A percentile compares a stretch with the other conserved stretches of the same genome.
These are phyloP conservation scores for Pseudogymnoascus sp. DNA, from an alignment of 2,329 filamentous ascomycete species.

Conservation along the genomic window DNA sequence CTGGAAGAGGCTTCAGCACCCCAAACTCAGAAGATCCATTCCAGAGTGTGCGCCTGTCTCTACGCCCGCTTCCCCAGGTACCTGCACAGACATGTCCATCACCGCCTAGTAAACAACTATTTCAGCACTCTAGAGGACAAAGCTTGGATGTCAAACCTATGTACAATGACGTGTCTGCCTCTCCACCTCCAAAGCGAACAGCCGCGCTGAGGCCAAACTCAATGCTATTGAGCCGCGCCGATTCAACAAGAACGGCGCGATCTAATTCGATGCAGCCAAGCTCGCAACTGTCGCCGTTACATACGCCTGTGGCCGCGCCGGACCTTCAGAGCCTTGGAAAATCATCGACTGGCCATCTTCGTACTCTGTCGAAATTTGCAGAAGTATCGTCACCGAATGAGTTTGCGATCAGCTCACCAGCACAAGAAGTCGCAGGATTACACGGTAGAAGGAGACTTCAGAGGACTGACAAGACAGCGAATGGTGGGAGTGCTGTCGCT, in stretches of 20 bases:
- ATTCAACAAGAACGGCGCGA: slow-evolving; percentile 35
- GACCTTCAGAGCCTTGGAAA: slow-evolving; percentile 77
- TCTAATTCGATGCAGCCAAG: slow-evolving; percentile 32
- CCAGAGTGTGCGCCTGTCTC: slow-evolving; percentile 63
- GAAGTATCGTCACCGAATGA: slow-evolving; percentile 68
- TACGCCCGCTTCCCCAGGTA: slow-evolving; percentile 64
- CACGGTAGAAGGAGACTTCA: slow-evolving; percentile 78
- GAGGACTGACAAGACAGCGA: slow-evolving; percentile 47
- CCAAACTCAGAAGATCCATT: slow-evolving; percentile 56
- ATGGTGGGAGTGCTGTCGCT: slow-evolving; percentile 32
- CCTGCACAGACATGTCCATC: slow-evolving; percentile 37
- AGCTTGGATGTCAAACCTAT: slow-evolving; percentile 13
- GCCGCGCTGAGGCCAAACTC: slow-evolving; percentile 43
- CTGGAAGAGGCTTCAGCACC: slow-evolving; percentile 28
- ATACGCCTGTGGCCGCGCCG: slow-evolving; percentile 49
- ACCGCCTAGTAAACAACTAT: slow-evolving; percentile 16
- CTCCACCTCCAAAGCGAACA: slow-evolving; percentile 13
- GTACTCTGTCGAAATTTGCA: slow-evolving; percentile 76
- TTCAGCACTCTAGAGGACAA: slow-evolving; percentile 10
- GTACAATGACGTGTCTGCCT: slow-evolving; percentile 16
- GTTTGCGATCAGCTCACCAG: slow-evolving; percentile 67
- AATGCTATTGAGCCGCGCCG: slow-evolving; percentile 51
- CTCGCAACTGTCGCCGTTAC: slow-evolving; percentile 26
- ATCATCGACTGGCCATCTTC: slow-evolving; percentile 82
- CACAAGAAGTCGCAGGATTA: slow-evolving; percentile 80